phyloP scores from a whole-genome alignment of 176 grass and related monocot genomes.

The Luzula sylvatica region DNA sequence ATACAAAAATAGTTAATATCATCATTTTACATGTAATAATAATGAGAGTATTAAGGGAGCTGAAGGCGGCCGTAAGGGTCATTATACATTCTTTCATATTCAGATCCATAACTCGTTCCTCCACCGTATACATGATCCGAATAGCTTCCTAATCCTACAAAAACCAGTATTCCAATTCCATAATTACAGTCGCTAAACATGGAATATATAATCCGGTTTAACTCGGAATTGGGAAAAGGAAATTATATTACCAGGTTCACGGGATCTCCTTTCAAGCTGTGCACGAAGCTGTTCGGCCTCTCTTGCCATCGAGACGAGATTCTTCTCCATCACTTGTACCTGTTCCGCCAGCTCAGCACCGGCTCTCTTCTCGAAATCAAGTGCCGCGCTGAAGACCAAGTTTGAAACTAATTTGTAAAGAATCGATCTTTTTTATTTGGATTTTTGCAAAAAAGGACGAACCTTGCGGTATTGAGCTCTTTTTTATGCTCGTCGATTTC shows the following conservation, averaged over 20 bases:
- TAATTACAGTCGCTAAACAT: no score
- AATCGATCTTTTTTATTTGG: no score
- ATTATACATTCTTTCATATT: neutral
- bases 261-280: conserved; percentile 25
- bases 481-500: conserved; percentile 25
- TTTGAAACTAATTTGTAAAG: neutral
- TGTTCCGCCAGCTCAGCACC: conserved; percentile 29
- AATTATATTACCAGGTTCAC: conserved; percentile 18
- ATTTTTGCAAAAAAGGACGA: neutral
- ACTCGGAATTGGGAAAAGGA: neutral
- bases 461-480: conserved; percentile 33
- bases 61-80: neutral
- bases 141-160: neutral
- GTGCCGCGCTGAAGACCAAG: conserved; percentile 12
- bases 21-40: no score
- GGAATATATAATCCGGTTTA: no score
- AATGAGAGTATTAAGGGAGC: neutral
- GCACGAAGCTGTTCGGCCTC: conserved; percentile 30
- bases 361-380: conserved; percentile 31
- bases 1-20: no score
- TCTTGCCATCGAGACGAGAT: conserved; percentile 29
- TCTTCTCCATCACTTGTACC: conserved; percentile 35
- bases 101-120: conserved; percentile 2
- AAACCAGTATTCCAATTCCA: no score
- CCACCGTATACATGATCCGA: neutral